Conservation (phyloP, 2,329 filamentous ascomycete species). For the Penicillium sp. region DNA sequence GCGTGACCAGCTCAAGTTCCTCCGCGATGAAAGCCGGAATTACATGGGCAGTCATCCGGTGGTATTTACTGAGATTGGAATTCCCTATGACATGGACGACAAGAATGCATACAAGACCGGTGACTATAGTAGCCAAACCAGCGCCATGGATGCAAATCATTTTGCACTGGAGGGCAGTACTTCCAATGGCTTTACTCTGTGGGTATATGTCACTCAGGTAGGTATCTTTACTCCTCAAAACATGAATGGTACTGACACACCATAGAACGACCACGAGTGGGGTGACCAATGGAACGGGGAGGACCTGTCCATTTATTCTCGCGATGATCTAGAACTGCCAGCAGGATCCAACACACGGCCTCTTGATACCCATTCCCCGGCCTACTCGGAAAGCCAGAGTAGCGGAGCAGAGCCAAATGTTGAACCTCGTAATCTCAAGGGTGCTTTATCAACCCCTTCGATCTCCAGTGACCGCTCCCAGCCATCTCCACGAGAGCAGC, state of each 20-base stretch:
- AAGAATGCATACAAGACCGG: slow-evolving; percentile 94
- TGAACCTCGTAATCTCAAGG: slow-evolving; percentile 72
- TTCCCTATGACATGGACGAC: slow-evolving; percentile 98
- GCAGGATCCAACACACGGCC: slow-evolving; percentile 30
- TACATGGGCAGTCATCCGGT: slow-evolving; percentile 86
- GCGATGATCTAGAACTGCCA: slow-evolving; percentile 68
- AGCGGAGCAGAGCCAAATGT: slow-evolving; percentile 52
- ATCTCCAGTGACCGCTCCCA: slow-evolving; percentile 58
- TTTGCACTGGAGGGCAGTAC: slow-evolving; percentile 82
- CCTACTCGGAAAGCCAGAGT: slow-evolving; percentile 54
- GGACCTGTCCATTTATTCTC: slow-evolving; percentile 84
- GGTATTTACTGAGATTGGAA: slow-evolving; percentile 91
- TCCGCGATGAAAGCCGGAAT: slow-evolving; percentile 82
- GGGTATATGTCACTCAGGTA: slow-evolving; percentile 77
- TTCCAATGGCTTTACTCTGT: slow-evolving; percentile 82
- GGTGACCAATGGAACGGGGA: slow-evolving; percentile 98
- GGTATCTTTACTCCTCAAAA: slow-evolving; percentile 1
- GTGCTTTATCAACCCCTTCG: slow-evolving; percentile 57
- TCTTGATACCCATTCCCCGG: slow-evolving; percentile 46
- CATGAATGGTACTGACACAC: neutral
- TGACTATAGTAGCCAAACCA: slow-evolving; percentile 87
- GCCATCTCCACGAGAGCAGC: slow-evolving; percentile 58
- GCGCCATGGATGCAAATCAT: slow-evolving; percentile 94
- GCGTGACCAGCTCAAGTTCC: slow-evolving; percentile 76
- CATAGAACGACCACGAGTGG: slow-evolving; percentile 76